Base-by-base conservation (phyloP, 106 monocot genomes). In the Phalaenopsis equestris region DNA sequence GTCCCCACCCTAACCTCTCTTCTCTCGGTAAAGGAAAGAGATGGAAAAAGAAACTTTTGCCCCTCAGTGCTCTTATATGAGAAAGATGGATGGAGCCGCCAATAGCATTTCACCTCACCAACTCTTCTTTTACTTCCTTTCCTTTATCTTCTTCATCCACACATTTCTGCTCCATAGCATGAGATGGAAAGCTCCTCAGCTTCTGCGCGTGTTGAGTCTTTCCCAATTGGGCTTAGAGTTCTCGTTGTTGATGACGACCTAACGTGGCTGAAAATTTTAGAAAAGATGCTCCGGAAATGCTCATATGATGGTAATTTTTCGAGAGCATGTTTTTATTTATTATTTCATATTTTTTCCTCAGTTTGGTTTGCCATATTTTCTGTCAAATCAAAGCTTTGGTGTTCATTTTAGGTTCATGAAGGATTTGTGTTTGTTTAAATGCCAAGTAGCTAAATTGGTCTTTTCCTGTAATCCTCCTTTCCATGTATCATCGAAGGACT, bases 261-360 rank as follows among this genome's bases (percentile, higher is more conserved):
- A 52, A 91, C 91, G 12, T 91, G 91, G 91, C 45, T 91, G 70
- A 91, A 91, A 85, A 91, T 91, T 64, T 77, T 91, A 2, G 91
- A 91, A 67, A 91, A 89, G 87, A 91, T 91, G 91, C 91, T 91
- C 81, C 76, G 82, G 56, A 91, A 91, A 85, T 91, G 91, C 83
- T 89, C 85, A 21, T 91, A 89, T 84, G 89, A 91, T 87, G 91
- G 91, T 91, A 79, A 61, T 65, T 41, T 75, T 3, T 41, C 42
- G n/a, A 42, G 17, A 16, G 3, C 41, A n/a, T 48, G 41, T 11
- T 73, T 47, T 75, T 64, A 57, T 38, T 41, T 12, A 19, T 14
- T 18, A 41, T 23, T 42, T 77, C 24, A 3, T 15, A 9, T 57
- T 6, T 55, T 65, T 61, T 70, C 67, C 43, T 58, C 41, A 19